Percentiles rank a stretch among this genome's conserved stretches.
phyloP scores from a whole-genome alignment of 2,329 filamentous ascomycete genomes.

The Alternaria sp. region DNA sequence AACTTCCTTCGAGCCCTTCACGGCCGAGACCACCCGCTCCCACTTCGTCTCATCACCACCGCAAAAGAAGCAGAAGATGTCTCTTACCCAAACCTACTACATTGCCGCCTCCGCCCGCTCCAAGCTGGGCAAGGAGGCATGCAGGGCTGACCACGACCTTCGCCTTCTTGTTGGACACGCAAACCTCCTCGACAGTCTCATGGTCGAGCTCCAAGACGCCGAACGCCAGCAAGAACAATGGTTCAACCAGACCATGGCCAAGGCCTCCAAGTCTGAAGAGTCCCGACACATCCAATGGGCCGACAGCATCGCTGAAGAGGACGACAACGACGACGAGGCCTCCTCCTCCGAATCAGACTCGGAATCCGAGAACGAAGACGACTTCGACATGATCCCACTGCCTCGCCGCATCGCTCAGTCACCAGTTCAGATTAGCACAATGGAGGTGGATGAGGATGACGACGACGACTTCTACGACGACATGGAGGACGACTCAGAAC shows the following conservation, averaged over 20 bases:
- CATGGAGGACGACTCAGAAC: constrained; percentile 57
- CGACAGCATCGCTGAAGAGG: constrained; percentile 77
- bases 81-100: constrained; percentile 97
- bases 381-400: constrained; percentile 57
- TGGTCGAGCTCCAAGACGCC: constrained; percentile 89
- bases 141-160: constrained; percentile 90
- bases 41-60: constrained; percentile 55
- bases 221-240: constrained; percentile 95
- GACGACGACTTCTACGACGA: constrained; percentile 59
- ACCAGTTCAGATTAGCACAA: constrained; percentile 55
- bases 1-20: constrained; percentile 57
- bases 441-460: constrained; percentile 54
- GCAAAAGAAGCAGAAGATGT: constrained; percentile 83
- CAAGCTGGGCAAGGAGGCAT: constrained; percentile 94
- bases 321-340: constrained; percentile 63
- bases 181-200: constrained; percentile 95
- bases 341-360: constrained; percentile 51
- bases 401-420: constrained; percentile 53
- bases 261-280: constrained; percentile 70
- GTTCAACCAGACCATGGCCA: constrained; percentile 95
- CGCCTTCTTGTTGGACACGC: constrained; percentile 95
- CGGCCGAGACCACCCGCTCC: constrained; percentile 55
- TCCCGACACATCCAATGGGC: constrained; percentile 85
- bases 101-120: constrained; percentile 94
- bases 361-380: constrained; percentile 64